Base-by-base conservation (phyloP, 352 stramenopile genomes). In the Lagenidium sp. region DNA sequence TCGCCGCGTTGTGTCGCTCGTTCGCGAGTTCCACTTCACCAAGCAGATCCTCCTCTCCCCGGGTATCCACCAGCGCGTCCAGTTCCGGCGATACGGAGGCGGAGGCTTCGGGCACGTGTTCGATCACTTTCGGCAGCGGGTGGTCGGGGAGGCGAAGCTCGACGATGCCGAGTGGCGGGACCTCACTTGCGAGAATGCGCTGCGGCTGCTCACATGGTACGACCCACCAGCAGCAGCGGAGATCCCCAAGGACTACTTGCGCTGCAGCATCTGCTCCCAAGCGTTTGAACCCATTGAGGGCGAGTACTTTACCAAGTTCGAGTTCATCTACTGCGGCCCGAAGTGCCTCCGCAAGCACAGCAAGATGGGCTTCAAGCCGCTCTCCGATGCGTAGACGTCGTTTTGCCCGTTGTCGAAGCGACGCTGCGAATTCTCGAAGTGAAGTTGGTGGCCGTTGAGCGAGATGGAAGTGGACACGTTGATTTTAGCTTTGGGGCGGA, bases 271-370 rank as follows among this genome's bases (percentile, higher is more conserved):
- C 46, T 93, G 80, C 54, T 26, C 39, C 6, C 63, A 71, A 21
- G 62, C 54, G 42, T 93, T 93, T 47, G 80, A 93, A 56, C 80
- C 80, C 7, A 79, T 93, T 45, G 77, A 84, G 15, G 80, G 80
- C 21, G 77, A 93, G 52, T 93, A 90, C 55, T 93, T 88, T 30
- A 83, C 80, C 37, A 93, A 93, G 59, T 90, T 89, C 40, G 52
- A 63, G 41, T 93, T 86, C 47, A 67, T 56, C 12, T 93, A 93
- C 53, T 93, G 80, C 50, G 68, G 69, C 37, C 85, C 75, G 39
- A 90, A 93, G 53, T 93, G 80, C 30, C 64, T 93, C 13, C 72
- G 75, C 16, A 74, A 72, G 56, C 80, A 92, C 49, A 82, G 71
- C 42, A 60, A 65, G 18, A 53, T 68, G 24, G 65, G 71, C 15